A percentile compares a stretch with the other conserved stretches of the same genome.
Evolutionary conservation across 106 monocot genomes (phyloP).

Genomic region (Dendrobium catenatum): DNA sequence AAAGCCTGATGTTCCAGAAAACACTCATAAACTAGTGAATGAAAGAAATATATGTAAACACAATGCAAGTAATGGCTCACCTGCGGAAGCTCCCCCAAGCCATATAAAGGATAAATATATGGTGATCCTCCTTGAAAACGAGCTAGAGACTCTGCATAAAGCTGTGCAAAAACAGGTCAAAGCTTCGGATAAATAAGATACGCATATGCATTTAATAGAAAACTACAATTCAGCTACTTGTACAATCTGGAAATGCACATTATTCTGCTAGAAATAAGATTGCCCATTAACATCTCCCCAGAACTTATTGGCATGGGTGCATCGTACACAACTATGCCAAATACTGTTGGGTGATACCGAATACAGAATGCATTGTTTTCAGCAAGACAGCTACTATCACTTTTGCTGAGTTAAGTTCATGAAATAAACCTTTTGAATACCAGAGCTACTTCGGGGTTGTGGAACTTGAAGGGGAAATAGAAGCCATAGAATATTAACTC

Average conservation of each 20-base stretch:
- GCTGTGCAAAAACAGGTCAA: conserved; percentile 24
- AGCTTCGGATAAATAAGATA: background rate
- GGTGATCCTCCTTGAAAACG: conserved; percentile 91
- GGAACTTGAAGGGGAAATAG: background rate
- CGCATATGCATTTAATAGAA: background rate
- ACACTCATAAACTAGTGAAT: background rate
- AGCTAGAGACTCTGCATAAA: conserved; percentile 75
- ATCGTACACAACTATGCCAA: background rate
- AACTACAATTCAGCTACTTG: background rate
- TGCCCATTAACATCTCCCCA: background rate
- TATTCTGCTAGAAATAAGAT: background rate
- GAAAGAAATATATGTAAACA: background rate
- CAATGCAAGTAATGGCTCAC: conserved; percentile 15
- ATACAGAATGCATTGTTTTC: background rate
- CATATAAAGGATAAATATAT: conserved; percentile 86
- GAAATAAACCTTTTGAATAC: background rate
- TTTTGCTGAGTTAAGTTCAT: background rate
- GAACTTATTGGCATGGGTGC: background rate
- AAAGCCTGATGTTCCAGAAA: conserved; percentile 44
- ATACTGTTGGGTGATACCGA: background rate
- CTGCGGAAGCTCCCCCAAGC: conserved; percentile 78
- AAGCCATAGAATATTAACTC: background rate
- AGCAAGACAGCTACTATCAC: background rate
- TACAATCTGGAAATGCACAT: background rate
- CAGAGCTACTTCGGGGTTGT: background rate